Percentiles rank a stretch among this genome's conserved stretches.
Conservation (phyloP, 2,329 filamentous ascomycete species). For the Exophiala alcalophila region DNA sequence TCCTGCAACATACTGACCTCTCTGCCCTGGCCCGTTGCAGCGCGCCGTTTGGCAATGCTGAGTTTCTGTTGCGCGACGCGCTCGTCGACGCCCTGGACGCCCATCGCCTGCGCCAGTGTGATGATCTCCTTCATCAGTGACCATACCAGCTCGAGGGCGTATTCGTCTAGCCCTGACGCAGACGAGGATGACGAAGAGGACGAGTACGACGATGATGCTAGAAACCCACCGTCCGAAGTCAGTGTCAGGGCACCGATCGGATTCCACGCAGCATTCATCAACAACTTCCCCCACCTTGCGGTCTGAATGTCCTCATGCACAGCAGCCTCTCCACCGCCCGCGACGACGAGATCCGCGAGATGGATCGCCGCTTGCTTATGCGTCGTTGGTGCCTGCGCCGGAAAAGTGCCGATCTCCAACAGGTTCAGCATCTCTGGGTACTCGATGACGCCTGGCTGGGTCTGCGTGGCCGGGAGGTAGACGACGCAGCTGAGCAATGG, state of each 20-base stretch:
- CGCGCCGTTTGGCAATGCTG: slow-evolving; percentile 36
- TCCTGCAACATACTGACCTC: slow-evolving; percentile 54
- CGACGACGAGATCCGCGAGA: slow-evolving; percentile 45
- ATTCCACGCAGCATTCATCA: slow-evolving; percentile 53
- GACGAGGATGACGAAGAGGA: too few species aligned
- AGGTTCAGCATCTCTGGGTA: slow-evolving; percentile 46
- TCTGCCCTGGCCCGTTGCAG: slow-evolving; percentile 38
- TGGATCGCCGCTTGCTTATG: slow-evolving; percentile 35
- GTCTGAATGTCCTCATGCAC: slow-evolving; percentile 38
- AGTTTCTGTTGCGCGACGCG: slow-evolving; percentile 48
- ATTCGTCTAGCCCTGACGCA: too few species aligned
- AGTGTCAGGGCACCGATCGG: slow-evolving; percentile 53
- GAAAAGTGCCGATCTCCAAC: slow-evolving; percentile 52
- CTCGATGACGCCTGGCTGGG: slow-evolving; percentile 46
- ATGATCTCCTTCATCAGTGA: slow-evolving; percentile 50
- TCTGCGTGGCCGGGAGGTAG: slow-evolving; percentile 54
- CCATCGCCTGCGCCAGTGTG: slow-evolving; percentile 45
- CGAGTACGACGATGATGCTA: slow-evolving; percentile 43
- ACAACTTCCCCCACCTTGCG: slow-evolving; percentile 41
- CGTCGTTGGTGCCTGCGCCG: slow-evolving; percentile 32
- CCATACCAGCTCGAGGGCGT: slow-evolving; percentile 38
- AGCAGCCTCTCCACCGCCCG: slow-evolving; percentile 47
- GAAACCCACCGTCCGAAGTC: slow-evolving; percentile 50
- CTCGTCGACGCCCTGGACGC: slow-evolving; percentile 43
- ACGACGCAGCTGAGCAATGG: slow-evolving; percentile 54